A percentile compares a stretch with the other conserved stretches of the same genome.
Conservation (phyloP, 345 rosid genomes). For the Kandelia obovata region DNA sequence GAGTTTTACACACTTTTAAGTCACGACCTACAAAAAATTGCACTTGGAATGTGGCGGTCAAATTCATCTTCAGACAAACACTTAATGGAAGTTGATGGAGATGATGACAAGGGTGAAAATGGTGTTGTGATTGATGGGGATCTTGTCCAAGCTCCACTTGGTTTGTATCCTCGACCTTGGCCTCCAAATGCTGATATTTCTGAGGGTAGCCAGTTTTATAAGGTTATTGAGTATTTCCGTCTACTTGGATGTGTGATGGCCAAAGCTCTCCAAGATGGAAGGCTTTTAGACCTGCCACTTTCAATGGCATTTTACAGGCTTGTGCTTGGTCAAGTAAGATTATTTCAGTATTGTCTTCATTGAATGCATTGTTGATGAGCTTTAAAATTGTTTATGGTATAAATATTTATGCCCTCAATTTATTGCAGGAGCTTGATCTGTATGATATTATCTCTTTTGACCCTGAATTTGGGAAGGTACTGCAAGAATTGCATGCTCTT, state of each 20-base stretch:
- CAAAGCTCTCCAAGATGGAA: conserved; percentile 99
- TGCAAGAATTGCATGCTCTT: conserved; percentile 75
- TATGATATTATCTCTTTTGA: conserved; percentile 79
- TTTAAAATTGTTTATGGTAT: neutral
- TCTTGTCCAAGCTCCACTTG: conserved; percentile 72
- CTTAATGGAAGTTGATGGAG: conserved; percentile 55
- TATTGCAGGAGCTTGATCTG: conserved; percentile 91
- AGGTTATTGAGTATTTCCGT: conserved; percentile 76
- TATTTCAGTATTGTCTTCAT: neutral
- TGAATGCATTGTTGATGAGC: neutral
- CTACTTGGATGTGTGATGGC: conserved; percentile 95
- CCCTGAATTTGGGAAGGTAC: conserved; percentile 71
- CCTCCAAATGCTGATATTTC: conserved; percentile 65
- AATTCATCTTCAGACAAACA: conserved; percentile 43
- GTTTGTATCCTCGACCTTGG: conserved; percentile 96
- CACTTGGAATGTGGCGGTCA: conserved; percentile 97
- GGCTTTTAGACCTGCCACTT: conserved; percentile 85
- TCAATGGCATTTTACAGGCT: conserved; percentile 82
- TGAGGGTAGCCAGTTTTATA: conserved; percentile 71
- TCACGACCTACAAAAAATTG: conserved; percentile 80
- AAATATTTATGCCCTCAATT: conserved; percentile 6
- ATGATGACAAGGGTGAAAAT: conserved; percentile 48
- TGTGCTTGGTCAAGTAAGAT: conserved; percentile 81
- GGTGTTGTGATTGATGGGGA: conserved; percentile 41
- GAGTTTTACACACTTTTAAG: conserved; percentile 96